Percentiles rank a stretch among this genome's conserved stretches.
Conservation (phyloP, 805 yeast genomes). For the Kluyveromyces aestuarii region DNA sequence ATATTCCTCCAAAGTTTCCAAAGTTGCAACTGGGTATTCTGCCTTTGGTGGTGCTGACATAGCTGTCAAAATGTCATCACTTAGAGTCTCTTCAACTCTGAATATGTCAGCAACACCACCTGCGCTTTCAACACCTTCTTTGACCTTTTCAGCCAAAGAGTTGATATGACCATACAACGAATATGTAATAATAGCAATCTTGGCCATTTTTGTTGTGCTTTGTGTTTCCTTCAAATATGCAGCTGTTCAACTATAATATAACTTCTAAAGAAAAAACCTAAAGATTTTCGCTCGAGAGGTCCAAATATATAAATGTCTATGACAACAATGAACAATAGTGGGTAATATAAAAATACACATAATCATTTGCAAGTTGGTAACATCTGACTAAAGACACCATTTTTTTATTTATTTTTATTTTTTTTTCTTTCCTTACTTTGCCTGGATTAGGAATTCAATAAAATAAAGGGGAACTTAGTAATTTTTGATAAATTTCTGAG, state of each 20-base stretch:
- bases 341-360: no score
- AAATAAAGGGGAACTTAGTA: not conserved
- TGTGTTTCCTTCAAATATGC: no score
- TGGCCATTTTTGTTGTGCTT: slow-evolving; percentile 17
- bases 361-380: no score
- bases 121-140: slow-evolving; percentile 59
- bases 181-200: slow-evolving; percentile 49
- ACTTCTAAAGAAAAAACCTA: no score
- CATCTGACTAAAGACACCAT: no score
- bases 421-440: no score
- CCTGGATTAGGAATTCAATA: no score
- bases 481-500: not conserved
- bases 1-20: slow-evolving; percentile 47
- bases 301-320: no score
- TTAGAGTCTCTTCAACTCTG: slow-evolving; percentile 71
- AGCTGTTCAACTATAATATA: no score
- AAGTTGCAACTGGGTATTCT: slow-evolving; percentile 46
- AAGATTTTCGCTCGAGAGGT: no score
- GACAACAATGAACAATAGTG: no score
- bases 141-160: slow-evolving; percentile 54
- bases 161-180: slow-evolving; percentile 74
- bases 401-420: no score
- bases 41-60: slow-evolving; percentile 63
- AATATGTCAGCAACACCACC: slow-evolving; percentile 62
- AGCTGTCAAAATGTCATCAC: slow-evolving; percentile 43